Conservation (phyloP, 306 rosid species). For the Aeschynomene evenia region DNA sequence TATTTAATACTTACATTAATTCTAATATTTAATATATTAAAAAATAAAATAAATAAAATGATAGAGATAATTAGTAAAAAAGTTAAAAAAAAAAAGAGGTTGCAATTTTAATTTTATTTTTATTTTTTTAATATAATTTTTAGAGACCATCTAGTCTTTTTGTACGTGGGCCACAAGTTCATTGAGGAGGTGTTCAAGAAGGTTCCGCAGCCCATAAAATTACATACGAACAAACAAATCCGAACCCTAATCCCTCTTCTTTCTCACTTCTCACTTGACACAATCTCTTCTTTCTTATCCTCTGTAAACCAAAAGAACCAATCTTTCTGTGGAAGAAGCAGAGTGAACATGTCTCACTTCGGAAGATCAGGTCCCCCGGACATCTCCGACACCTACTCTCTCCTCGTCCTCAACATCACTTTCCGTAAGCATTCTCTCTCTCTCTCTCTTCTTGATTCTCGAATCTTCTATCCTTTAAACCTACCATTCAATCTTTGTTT, state of each 20-base stretch:
- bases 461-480: neutral
- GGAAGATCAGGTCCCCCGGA: slow-evolving; percentile 91
- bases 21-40: no score
- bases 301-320: no score
- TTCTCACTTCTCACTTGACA: neutral
- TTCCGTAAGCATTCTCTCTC: slow-evolving; percentile 52
- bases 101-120: no score
- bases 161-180: no score
- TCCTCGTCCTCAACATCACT: slow-evolving; percentile 89
- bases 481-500: neutral
- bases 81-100: no score
- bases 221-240: neutral
- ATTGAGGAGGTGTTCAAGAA: neutral
- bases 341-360: slow-evolving; percentile 74
- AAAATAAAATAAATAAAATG: no score
- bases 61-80: no score
- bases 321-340: neutral
- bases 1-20: no score
- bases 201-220: neutral
- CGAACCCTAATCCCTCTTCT: neutral
- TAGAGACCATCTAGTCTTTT: no score
- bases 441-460: neutral
- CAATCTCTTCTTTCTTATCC: neutral
- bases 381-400: slow-evolving; percentile 87
- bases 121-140: no score